phyloP scores from a whole-genome alignment of 495 filamentous ascomycete species.

The Xylaria palmicola region DNA sequence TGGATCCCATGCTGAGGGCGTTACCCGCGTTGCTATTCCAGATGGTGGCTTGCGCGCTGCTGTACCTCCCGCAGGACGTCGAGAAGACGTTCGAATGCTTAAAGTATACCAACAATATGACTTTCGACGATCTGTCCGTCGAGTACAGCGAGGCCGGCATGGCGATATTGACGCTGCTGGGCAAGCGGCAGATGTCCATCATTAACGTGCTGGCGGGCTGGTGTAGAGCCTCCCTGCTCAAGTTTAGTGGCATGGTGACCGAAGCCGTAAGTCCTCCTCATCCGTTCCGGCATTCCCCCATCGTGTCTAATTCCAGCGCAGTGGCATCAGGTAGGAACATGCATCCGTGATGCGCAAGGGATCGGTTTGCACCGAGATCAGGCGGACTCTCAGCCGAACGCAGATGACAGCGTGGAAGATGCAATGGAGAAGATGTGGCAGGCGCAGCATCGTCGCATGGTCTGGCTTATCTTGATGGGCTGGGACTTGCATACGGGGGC shows the following conservation, averaged over 20 bases:
- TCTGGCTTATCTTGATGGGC: slow-evolving; percentile 56
- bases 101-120: slow-evolving; percentile 59
- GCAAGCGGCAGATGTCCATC: slow-evolving; percentile 53
- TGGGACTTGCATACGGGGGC: slow-evolving; percentile 62
- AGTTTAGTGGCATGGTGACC: slow-evolving; percentile 50
- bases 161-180: slow-evolving; percentile 51
- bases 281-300: slow-evolving; percentile 1
- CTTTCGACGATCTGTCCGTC: slow-evolving; percentile 55
- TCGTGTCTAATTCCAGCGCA: slow-evolving; percentile 21
- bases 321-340: slow-evolving; percentile 59
- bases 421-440: slow-evolving; percentile 53
- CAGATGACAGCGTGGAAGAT: slow-evolving; percentile 41
- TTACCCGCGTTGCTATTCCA: slow-evolving; percentile 61
- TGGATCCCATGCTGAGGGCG: slow-evolving; percentile 43
- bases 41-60: slow-evolving; percentile 52
- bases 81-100: slow-evolving; percentile 51
- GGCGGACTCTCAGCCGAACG: slow-evolving; percentile 37
- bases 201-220: slow-evolving; percentile 59
- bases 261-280: slow-evolving; percentile 39
- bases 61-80: slow-evolving; percentile 49
- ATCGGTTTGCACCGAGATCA: slow-evolving; percentile 58
- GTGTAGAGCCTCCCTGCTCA: slow-evolving; percentile 47
- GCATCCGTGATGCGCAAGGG: slow-evolving; percentile 62
- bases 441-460: slow-evolving; percentile 49
- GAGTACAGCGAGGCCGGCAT: slow-evolving; percentile 60